Conservation (phyloP, 148 eudicot genomes). For the Polygonum aviculare region DNA sequence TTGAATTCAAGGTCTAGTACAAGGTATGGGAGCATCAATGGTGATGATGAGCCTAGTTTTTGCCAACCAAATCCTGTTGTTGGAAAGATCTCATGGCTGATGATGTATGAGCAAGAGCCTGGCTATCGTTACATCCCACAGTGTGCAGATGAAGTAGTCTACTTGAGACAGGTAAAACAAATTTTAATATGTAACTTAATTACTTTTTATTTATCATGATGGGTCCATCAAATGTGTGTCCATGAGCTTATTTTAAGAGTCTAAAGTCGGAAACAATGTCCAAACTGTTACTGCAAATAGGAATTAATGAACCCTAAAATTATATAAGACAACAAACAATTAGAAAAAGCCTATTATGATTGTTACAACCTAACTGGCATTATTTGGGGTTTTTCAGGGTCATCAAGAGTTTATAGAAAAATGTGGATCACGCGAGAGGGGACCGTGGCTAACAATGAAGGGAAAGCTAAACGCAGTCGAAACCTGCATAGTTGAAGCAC, state of each 20-base stretch:
- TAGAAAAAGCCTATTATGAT: no score
- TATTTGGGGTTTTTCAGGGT: slow-evolving; percentile 41
- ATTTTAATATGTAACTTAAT: neutral
- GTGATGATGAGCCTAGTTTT: slow-evolving; percentile 20
- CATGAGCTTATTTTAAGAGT: no score
- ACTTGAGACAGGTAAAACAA: slow-evolving; percentile 65
- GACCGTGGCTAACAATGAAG: slow-evolving; percentile 50
- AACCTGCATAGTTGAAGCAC: slow-evolving; percentile 48
- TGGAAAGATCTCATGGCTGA: slow-evolving; percentile 61
- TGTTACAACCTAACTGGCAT: neutral
- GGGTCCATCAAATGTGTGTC: no score
- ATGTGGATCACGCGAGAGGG: slow-evolving; percentile 20
- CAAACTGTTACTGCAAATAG: no score
- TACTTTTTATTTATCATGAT: neutral
- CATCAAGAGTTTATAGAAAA: slow-evolving; percentile 59
- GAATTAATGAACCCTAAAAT: no score
- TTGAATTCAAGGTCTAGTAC: slow-evolving; percentile 37
- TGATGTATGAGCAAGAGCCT: slow-evolving; percentile 69
- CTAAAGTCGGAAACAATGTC: no score
- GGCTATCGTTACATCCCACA: slow-evolving; percentile 89
- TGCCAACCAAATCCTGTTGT: slow-evolving; percentile 13
- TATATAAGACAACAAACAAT: no score
- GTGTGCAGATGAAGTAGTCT: slow-evolving; percentile 73
- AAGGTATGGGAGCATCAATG: slow-evolving; percentile 24
- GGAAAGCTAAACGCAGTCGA: slow-evolving; percentile 55